Evolutionary conservation across 2,329 filamentous ascomycete species (phyloP), one percentile per base, ranked within the genome.

Genomic region (Hyphodiscus sp.): DNA sequence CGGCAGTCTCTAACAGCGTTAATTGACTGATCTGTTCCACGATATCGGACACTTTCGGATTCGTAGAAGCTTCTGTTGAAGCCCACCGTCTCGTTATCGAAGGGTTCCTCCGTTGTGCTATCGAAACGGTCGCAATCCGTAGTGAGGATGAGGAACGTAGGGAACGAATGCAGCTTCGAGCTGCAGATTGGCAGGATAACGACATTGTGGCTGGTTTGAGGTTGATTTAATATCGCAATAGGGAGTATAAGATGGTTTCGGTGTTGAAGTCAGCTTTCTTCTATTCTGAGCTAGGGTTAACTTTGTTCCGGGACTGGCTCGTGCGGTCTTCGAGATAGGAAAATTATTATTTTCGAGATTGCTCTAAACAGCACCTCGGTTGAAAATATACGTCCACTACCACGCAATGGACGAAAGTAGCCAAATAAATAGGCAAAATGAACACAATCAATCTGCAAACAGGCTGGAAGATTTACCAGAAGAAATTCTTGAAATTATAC

Each of bases 21-120:
- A 99, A 86, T 82, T 94, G 86, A 75, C 92, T 95, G 73, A 99
- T 99, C 75, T 99, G 91, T 72, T 99, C 91, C 68, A 99, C 94
- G 68, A 99, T 99, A 56, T 82, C 83, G 65, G 85, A 74, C 67
- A 99, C 96, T 82, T 99, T 99, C 59, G 94, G 91, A 75, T 89
- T 95, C 58, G 77, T 73, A 65, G 81, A 71, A 53, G 77, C 83
- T 66, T 91, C 87, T 65, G 90, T 91, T 59, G 90, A 92, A 74
- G 94, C 88, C 87, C 89, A 91, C 81, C 94, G 84, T 75, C 87
- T 83, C 69, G 82, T 69, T 61, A 72, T 69, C 43, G 72, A 68
- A 52, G 73, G 65, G 62, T 72, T 73, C 68, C 75, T 75, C 65
- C 64, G 58, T 44, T 70, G 77, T 71, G 75, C 74, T 51, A 75